Evolutionary conservation across 1,139 yeast genomes (phyloP).

Genomic region (Sugiyamaella neomexicana): DNA sequence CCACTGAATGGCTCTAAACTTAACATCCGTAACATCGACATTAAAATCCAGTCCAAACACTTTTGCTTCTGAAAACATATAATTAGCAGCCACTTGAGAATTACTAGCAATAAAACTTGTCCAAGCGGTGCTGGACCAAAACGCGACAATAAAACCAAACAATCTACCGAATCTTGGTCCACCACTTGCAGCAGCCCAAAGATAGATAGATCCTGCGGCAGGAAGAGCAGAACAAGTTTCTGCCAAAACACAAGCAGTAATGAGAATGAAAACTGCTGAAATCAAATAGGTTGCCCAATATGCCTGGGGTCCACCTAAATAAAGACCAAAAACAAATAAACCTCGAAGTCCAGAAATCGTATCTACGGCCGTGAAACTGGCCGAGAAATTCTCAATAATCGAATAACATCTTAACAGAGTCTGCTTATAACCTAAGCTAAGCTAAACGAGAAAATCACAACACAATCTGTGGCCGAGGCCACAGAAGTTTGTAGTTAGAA

Average conservation of each 20-base stretch:
- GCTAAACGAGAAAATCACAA: conserved; percentile 18
- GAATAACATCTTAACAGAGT: conserved; percentile 29
- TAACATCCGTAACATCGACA: conserved; percentile 28
- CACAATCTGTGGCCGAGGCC: conserved; percentile 5
- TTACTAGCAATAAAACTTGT: conserved; percentile 33
- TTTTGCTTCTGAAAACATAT: conserved; percentile 31
- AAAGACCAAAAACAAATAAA: conserved; percentile 29
- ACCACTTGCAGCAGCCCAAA: conserved; percentile 37
- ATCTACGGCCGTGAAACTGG: conserved; percentile 33
- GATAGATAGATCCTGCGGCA: conserved; percentile 37
- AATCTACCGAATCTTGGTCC: conserved; percentile 32
- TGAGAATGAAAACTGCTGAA: conserved; percentile 28
- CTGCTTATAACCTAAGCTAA: conserved; percentile 30
- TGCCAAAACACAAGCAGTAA: conserved; percentile 35
- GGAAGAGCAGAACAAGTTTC: conserved; percentile 37
- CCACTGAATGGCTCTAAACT: conserved; percentile 36
- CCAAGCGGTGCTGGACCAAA: conserved; percentile 37
- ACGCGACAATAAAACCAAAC: conserved; percentile 35
- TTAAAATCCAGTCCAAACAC: conserved; percentile 29
- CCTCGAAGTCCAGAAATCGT: conserved; percentile 31
- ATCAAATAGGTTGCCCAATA: conserved; percentile 32
- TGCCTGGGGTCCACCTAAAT: conserved; percentile 35
- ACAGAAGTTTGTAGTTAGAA: conserved; percentile 16
- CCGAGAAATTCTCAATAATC: conserved; percentile 33
- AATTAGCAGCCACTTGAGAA: conserved; percentile 31